These are phyloP conservation scores for Hericium alpestre DNA, from an alignment of 768 basidiomycete species.

Conservation along the genomic window DNA sequence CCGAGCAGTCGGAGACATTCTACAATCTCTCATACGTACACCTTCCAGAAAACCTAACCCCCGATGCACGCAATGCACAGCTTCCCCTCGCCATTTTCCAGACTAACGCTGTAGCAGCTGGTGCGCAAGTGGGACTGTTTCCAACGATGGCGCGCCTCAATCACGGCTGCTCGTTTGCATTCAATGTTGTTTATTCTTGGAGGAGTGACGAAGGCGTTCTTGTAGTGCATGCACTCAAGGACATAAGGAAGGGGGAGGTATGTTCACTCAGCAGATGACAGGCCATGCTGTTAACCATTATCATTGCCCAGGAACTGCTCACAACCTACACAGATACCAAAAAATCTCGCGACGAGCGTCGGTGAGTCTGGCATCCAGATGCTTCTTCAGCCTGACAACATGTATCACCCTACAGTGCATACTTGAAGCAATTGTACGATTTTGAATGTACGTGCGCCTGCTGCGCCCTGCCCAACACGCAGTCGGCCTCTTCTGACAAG, in stretches of 20 bases:
- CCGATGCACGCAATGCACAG: slow-evolving; percentile 26
- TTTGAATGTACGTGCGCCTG: slow-evolving; percentile 50
- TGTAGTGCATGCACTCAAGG: slow-evolving; percentile 49
- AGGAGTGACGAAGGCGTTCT: slow-evolving; percentile 36
- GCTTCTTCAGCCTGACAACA: no score
- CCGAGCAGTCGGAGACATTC: slow-evolving; percentile 30
- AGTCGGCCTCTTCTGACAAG: slow-evolving; percentile 41
- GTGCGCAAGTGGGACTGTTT: slow-evolving; percentile 47
- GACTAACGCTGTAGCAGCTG: slow-evolving; percentile 54
- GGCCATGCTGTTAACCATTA: not conserved
- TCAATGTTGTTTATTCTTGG: slow-evolving; percentile 59
- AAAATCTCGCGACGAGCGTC: slow-evolving; percentile 38
- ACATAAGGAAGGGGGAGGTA: slow-evolving; percentile 42
- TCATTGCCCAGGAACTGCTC: slow-evolving; percentile 39
- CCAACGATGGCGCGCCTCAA: slow-evolving; percentile 59
- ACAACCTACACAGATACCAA: slow-evolving; percentile 55
- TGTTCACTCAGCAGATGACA: not conserved
- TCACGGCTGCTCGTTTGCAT: slow-evolving; percentile 57
- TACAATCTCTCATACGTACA: slow-evolving; percentile 48
- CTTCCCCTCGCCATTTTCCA: slow-evolving; percentile 56
- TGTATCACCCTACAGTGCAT: slow-evolving; percentile 25
- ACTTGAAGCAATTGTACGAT: slow-evolving; percentile 39
- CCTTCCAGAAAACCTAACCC: slow-evolving; percentile 31
- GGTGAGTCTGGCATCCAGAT: slow-evolving; percentile 19
- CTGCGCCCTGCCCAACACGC: slow-evolving; percentile 41